phyloP scores from a whole-genome alignment of 805 yeast species.

The Starmerella roubikii region DNA sequence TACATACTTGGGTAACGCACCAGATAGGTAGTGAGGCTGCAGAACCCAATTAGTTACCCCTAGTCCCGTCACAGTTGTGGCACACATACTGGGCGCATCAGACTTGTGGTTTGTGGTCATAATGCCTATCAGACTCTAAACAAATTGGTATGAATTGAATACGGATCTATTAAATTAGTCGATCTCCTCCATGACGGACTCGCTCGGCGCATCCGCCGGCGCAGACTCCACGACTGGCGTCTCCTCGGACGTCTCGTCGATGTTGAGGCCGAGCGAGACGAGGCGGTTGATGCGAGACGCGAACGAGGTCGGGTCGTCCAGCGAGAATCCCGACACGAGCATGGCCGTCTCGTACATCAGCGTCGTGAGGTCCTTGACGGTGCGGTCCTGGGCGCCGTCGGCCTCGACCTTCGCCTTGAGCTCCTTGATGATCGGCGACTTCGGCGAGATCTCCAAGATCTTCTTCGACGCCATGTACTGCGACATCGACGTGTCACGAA shows the following conservation, averaged over 20 bases:
- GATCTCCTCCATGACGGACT: constrained; percentile 98
- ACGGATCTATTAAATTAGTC: constrained; percentile 39
- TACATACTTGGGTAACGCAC: too few relatives aligned
- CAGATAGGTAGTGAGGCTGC: too few relatives aligned
- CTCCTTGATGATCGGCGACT: constrained; percentile 87
- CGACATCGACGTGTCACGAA: constrained; percentile 97
- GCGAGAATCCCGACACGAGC: constrained; percentile 95
- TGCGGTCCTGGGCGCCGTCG: constrained; percentile 96
- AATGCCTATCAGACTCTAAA: too few relatives aligned
- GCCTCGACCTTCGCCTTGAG: constrained; percentile 92
- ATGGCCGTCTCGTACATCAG: constrained; percentile 95
- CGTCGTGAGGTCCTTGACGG: constrained; percentile 94
- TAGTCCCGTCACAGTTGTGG: too few relatives aligned
- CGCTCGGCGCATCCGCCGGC: constrained; percentile 49
- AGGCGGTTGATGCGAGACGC: constrained; percentile 97
- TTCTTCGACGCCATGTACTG: constrained; percentile 99
- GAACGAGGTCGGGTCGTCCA: constrained; percentile 96
- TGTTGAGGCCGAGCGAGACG: constrained; percentile 94
- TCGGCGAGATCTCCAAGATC: constrained; percentile 97
- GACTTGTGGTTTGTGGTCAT: too few relatives aligned
- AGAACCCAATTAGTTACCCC: too few relatives aligned
- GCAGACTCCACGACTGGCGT: constrained; percentile 34
- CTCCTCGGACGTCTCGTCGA: constrained; percentile 47
- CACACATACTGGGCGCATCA: too few relatives aligned
- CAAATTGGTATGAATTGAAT: background rate